A percentile compares a stretch with the other conserved stretches of the same genome.
Evolutionary conservation across 306 rosid genomes (phyloP).

Genomic region (Herpetospermum pedunculosum): DNA sequence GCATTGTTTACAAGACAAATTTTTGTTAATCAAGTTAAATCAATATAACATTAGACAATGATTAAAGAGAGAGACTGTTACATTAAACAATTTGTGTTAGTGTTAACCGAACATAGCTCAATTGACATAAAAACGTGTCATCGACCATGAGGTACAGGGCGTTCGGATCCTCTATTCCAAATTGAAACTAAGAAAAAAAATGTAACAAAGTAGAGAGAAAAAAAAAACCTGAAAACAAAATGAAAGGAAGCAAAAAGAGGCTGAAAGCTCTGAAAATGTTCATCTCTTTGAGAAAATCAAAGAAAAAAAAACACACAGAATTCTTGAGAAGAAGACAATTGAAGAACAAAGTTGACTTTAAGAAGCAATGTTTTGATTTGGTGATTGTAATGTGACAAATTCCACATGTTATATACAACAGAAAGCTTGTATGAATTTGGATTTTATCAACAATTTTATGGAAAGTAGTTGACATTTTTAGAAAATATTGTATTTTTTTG

Average conservation of each 20-base stretch:
- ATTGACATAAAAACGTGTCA: no score
- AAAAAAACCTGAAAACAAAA: slow-evolving; percentile 40
- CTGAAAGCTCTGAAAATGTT: slow-evolving; percentile 18
- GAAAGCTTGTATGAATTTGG: background rate
- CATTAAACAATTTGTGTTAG: no score
- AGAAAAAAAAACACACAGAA: background rate
- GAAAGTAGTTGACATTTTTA: background rate
- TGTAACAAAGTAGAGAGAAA: no score
- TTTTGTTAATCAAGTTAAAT: background rate
- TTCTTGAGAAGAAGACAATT: background rate
- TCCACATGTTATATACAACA: background rate
- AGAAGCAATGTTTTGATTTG: background rate
- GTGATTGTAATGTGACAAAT: background rate
- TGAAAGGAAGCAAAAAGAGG: slow-evolving; percentile 19
- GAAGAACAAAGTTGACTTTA: no score
- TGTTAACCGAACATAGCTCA: no score
- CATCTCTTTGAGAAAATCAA: slow-evolving; percentile 22
- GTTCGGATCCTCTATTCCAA: no score
- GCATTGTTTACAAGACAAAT: slow-evolving; percentile 11
- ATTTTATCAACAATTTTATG: background rate
- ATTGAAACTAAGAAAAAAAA: no score
- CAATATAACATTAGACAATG: background rate
- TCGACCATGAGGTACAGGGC: no score
- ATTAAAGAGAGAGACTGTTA: background rate
- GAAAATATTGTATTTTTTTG: background rate